These are phyloP conservation scores for Elongisporangium senticosum DNA, from an alignment of 352 stramenopile genomes.

Conservation along the genomic window DNA sequence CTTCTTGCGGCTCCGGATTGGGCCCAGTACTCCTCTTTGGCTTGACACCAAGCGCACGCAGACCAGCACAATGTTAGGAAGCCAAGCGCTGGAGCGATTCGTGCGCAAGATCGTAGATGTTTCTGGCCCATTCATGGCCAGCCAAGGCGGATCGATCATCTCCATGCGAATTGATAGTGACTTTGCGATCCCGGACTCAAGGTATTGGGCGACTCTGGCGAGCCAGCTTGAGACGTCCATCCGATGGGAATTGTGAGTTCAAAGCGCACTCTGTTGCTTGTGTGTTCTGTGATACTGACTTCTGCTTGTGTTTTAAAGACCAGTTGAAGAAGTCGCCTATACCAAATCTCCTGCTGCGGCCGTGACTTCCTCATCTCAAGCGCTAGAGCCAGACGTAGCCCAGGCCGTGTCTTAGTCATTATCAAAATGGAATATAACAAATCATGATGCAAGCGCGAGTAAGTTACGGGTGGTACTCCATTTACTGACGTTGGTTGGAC, in stretches of 20 bases:
- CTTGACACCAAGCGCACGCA: constrained; percentile 48
- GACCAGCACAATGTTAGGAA: constrained; percentile 8
- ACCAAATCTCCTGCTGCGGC: background rate
- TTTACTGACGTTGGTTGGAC: background rate
- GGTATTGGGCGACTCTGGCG: background rate
- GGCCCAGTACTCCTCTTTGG: constrained; percentile 53
- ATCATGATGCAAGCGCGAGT: background rate
- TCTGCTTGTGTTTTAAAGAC: background rate
- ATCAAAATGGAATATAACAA: background rate
- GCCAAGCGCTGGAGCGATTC: constrained; percentile 35
- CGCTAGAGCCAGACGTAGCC: background rate
- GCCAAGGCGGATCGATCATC: constrained; percentile 61
- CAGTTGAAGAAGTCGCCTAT: background rate
- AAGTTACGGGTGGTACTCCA: background rate
- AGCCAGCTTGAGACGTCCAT: background rate
- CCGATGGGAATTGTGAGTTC: background rate
- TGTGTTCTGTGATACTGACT: background rate
- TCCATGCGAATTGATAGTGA: background rate
- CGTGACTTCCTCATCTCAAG: background rate
- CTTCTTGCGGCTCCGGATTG: constrained; percentile 70
- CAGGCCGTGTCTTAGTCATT: background rate
- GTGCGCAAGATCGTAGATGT: constrained; percentile 56
- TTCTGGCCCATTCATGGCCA: constrained; percentile 54
- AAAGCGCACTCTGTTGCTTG: background rate
- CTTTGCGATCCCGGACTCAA: background rate